Evolutionary conservation across 257 asterid genomes (phyloP).

Genomic region (Cinchona pubescens): DNA sequence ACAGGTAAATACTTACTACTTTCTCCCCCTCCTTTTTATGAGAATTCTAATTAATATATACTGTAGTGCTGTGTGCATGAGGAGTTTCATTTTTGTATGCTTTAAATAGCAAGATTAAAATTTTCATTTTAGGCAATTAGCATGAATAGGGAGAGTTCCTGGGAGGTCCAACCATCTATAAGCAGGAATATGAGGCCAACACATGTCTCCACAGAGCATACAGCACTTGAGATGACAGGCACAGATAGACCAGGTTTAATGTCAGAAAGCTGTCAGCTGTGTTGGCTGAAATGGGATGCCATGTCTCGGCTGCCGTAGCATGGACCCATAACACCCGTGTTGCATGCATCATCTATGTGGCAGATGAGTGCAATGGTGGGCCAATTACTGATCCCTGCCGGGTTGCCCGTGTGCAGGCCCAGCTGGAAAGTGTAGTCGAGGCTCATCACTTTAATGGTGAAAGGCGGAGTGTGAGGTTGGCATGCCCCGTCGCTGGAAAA

Average conservation of each 20-base stretch:
- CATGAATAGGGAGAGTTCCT: slow-evolving; percentile 39
- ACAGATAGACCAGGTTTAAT: slow-evolving; percentile 75
- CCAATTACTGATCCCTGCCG: slow-evolving; percentile 42
- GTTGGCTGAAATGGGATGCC: slow-evolving; percentile 76
- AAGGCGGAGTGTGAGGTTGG: slow-evolving; percentile 53
- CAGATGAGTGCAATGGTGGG: slow-evolving; percentile 42
- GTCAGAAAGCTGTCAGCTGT: slow-evolving; percentile 86
- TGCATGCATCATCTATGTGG: slow-evolving; percentile 64
- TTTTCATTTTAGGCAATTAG: slow-evolving; percentile 47
- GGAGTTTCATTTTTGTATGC: not conserved
- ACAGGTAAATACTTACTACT: slow-evolving; percentile 39
- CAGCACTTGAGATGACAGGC: slow-evolving; percentile 82
- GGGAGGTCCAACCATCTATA: slow-evolving; percentile 23
- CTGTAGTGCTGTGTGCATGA: not conserved
- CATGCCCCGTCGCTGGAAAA: slow-evolving; percentile 40
- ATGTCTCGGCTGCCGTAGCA: slow-evolving; percentile 62
- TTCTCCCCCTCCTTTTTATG: not conserved
- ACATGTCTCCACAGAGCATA: slow-evolving; percentile 40
- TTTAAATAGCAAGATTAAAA: not conserved
- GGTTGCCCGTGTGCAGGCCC: slow-evolving; percentile 66
- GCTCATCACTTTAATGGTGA: slow-evolving; percentile 70
- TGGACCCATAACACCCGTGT: slow-evolving; percentile 84
- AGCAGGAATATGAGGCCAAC: slow-evolving; percentile 28
- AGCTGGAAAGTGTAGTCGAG: slow-evolving; percentile 65
- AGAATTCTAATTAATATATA: not conserved